phyloP scores from a whole-genome alignment of 495 filamentous ascomycete genomes.

The Podospora tetraspora region DNA sequence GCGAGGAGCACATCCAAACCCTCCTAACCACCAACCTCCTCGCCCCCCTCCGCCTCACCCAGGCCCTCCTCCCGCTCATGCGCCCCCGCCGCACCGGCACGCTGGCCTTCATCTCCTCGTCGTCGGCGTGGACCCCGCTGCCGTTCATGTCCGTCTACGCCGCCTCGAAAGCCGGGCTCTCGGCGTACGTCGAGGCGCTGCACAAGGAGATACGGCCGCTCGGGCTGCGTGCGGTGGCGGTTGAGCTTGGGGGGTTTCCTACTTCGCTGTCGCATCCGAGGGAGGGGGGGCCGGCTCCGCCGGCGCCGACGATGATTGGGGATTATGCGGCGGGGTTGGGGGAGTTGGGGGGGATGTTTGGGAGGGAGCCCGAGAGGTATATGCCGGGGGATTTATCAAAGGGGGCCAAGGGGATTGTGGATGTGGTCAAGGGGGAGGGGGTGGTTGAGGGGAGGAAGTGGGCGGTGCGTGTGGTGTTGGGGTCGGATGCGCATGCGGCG shows the following conservation, averaged over 20 bases:
- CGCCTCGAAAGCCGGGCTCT: constrained; percentile 44
- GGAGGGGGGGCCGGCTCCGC: background rate
- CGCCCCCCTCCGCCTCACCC: constrained; percentile 31
- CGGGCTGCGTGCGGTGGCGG: constrained; percentile 19
- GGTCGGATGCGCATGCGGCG: constrained; percentile 19
- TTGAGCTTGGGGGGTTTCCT: constrained; percentile 26
- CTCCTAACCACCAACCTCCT: constrained; percentile 39
- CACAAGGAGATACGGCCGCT: constrained; percentile 21
- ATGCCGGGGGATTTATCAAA: constrained; percentile 33
- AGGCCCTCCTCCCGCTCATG: constrained; percentile 28
- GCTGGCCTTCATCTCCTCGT: constrained; percentile 26
- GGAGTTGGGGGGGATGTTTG: constrained; percentile 20
- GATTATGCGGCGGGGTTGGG: constrained; percentile 16
- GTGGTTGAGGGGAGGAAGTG: constrained; percentile 20
- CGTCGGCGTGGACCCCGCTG: constrained; percentile 42
- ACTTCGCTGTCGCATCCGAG: constrained; percentile 26
- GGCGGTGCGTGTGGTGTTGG: constrained; percentile 21
- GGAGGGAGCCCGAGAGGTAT: constrained; percentile 17
- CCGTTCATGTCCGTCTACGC: constrained; percentile 37
- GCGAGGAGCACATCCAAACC: constrained; percentile 36
- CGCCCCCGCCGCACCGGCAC: constrained; percentile 21
- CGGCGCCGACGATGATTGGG: background rate
- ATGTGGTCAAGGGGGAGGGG: constrained; percentile 29
- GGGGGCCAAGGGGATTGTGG: constrained; percentile 30
- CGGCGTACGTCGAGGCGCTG: constrained; percentile 33